phyloP scores from a whole-genome alignment of 306 rosid species.

The Cicer bijugum region DNA sequence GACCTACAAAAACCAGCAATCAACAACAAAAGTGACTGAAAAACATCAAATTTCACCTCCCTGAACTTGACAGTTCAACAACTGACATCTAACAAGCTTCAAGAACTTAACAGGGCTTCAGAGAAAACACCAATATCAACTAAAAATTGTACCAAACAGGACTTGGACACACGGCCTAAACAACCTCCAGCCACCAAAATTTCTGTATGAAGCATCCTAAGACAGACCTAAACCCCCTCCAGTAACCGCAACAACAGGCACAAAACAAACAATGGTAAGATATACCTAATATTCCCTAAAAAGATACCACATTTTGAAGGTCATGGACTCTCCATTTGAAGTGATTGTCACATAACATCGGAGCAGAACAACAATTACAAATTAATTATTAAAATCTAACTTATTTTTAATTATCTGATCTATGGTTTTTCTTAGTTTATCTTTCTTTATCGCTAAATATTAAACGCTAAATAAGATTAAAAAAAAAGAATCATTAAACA shows the following conservation, averaged over 20 bases:
- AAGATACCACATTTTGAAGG: neutral
- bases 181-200: neutral
- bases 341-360: neutral
- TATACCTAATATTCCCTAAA: neutral
- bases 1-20: neutral
- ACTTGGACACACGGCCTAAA: neutral
- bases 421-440: neutral
- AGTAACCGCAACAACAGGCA: neutral
- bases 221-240: neutral
- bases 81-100: neutral
- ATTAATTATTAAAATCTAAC: neutral
- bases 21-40: slow-evolving; percentile 7
- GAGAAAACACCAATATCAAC: neutral
- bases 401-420: neutral
- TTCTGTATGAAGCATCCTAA: neutral
- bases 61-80: neutral
- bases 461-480: neutral
- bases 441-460: neutral
- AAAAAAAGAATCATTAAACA: neutral
- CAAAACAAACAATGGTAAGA: neutral
- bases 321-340: slow-evolving; percentile 13
- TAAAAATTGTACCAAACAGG: slow-evolving; percentile 2
- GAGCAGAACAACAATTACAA: neutral
- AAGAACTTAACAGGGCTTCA: neutral
- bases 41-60: neutral